Conservation (phyloP, 768 basidiomycete species). For the Mycena indigotica region DNA sequence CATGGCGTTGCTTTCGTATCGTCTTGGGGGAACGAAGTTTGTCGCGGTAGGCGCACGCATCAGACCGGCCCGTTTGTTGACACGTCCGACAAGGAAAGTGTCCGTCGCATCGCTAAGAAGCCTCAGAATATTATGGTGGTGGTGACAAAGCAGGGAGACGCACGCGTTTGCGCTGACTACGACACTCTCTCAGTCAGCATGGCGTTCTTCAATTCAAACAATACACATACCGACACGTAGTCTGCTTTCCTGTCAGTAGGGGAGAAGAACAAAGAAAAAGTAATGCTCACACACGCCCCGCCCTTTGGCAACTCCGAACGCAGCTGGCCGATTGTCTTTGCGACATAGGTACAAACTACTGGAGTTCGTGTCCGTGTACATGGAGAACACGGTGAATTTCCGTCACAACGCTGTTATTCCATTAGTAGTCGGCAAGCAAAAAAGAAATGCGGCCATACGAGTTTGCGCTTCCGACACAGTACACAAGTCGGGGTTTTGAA, state of each 20-base stretch:
- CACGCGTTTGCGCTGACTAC: slow-evolving; percentile 22
- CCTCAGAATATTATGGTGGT: not conserved
- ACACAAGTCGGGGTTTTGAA: slow-evolving; percentile 23
- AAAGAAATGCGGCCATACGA: slow-evolving; percentile 5
- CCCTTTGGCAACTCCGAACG: slow-evolving; percentile 22
- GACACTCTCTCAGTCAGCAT: no score
- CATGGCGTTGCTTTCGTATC: no score
- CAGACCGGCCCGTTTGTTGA: slow-evolving; percentile 4
- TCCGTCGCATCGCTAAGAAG: slow-evolving; percentile 17
- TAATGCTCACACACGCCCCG: slow-evolving; percentile 18
- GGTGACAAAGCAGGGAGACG: not conserved
- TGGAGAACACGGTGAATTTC: slow-evolving; percentile 18
- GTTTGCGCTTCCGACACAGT: slow-evolving; percentile 17
- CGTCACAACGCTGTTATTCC: slow-evolving; percentile 24
- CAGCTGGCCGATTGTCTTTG: slow-evolving; percentile 19
- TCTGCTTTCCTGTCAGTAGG: no score
- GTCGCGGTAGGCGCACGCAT: slow-evolving; percentile 21
- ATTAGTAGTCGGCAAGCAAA: no score
- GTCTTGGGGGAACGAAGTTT: no score
- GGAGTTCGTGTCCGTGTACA: slow-evolving; percentile 21
- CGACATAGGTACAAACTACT: slow-evolving; percentile 16
- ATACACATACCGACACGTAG: slow-evolving; percentile 16
- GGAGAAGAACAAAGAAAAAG: not conserved
- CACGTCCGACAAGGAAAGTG: slow-evolving; percentile 17
- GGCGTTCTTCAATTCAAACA: no score